Evolutionary conservation across 2,329 filamentous ascomycete species (phyloP), one percentile per base, ranked within the genome.

Genomic region (Aspergillus alliaceus): DNA sequence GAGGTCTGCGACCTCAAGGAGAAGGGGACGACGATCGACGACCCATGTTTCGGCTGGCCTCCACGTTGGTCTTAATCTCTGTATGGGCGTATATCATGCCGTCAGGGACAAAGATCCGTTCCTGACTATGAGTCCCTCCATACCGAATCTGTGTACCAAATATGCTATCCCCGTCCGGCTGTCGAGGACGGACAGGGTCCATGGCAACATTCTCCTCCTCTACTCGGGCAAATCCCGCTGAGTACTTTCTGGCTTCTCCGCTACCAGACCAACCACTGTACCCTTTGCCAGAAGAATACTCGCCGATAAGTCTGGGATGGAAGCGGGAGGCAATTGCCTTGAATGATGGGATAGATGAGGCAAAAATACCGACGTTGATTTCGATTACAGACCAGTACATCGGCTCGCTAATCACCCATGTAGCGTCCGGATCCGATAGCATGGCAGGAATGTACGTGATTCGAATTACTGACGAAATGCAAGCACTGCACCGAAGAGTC

Each of bases 321-420:
- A 79, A 78, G 34, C 71, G 73, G 22, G 68, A 75, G 48, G 72
- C 70, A 34, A 77, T 69, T 18, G 73, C 71, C 29, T 76, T 76
- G 67, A 77, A 73, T 22, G 74, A 75, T 0, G 75, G 75, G 18
- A 77, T 75, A 5, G 74, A 78, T 32, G 75, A 71, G 35, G 75
- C 75, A n/a, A 78, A 66, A 53, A 78, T 77, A 24, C 71, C 75
- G 39, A 77, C 62, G 59, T 77, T 77, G 58, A 73, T 72, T 54
- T 78, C 76, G 54, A 77, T 76, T 7, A 75, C 68, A 8, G 75
- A 76, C 76, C 76, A 78, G 60, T 79, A 78, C 73, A 80, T 79
- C 46, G 79, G 73, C 29, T 68, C 68, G 34, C 72, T 69, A 56
- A 74, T 74, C 42, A 68, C 72, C 59, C 72, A 75, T 22, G 72